Base-by-base conservation (phyloP, 1,139 yeast species). In the Geotrichum phurueaensis region DNA sequence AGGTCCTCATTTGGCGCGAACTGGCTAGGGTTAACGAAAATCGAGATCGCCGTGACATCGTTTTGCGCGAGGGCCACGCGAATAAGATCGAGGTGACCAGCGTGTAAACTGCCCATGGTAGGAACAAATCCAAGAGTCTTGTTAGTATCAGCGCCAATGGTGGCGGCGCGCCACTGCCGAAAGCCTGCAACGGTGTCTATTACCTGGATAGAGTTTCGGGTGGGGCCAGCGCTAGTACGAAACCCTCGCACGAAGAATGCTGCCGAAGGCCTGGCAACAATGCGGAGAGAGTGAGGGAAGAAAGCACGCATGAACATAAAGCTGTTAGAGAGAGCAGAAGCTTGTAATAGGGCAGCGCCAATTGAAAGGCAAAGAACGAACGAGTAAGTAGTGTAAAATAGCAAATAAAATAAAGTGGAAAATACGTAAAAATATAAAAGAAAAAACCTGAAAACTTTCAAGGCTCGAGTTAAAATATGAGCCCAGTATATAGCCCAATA, bases 11-110 rank as follows among this genome's bases (percentile, higher is more conserved):
- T 82, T 2, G 98, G 98, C 0, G 96, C 94, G 78, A 94, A 94
- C 73, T 94, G 99, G 2, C 97, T 86, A 2, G 99, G 99, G 69
- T 94, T 94, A 59, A 94, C 97, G 74, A 94, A 94, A 27, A 94
- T 87, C 12, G 97, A 89, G 9, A 91, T 90, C 3, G 91, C 80
- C 0, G 97, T 89, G 58, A 78, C 77, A 64, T 85, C 86, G 71
- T 89, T 89, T 43, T 83, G 81, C 20, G 69, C 64, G 29, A 85
- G 68, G 1, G 94, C 83, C 64, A 79, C 75, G 25, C 70, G 61
- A 18, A 85, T 79, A 2, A 39, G 54, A 23, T 53, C 31, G 6
- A 58, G 33, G 71, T 87, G 95, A 20, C 95, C 95, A 2, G 79
- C 81, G 68, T 88, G 96, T 51, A 88, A 79, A 0, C 90, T 94